A percentile compares a stretch with the other conserved stretches of the same genome.
These are phyloP conservation scores for Chlamydomonas sphaeroides DNA, from an alignment of 139 green algal species.

Conservation along the genomic window DNA sequence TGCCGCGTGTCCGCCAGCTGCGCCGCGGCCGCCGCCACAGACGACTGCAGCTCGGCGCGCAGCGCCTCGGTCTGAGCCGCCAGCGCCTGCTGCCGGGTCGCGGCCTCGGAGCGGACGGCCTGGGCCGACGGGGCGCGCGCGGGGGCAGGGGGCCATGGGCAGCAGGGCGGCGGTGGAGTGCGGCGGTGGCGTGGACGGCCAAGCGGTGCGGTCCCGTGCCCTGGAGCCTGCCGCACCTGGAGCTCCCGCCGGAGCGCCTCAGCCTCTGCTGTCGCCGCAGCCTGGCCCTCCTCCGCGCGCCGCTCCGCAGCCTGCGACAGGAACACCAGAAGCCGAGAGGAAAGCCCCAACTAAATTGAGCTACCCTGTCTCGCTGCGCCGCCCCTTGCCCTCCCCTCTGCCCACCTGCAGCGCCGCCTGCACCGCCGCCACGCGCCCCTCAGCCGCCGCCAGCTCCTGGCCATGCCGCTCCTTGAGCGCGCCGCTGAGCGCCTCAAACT, in stretches of 20 bases:
- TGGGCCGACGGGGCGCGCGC: too few species aligned
- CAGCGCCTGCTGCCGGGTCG: not conserved
- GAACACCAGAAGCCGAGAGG: not conserved
- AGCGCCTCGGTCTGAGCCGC: not conserved
- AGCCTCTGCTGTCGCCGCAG: not conserved
- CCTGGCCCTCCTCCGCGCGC: not conserved
- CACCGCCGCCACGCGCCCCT: not conserved
- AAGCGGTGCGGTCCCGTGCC: too few species aligned
- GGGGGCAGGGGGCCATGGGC: too few species aligned
- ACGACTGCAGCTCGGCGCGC: not conserved
- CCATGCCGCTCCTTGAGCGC: not conserved
- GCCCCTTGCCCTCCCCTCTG: not conserved
- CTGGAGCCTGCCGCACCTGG: too few species aligned
- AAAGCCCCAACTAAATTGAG: too few species aligned
- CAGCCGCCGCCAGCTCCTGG: conserved; percentile 8
- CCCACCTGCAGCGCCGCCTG: not conserved
- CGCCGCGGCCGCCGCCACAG: not conserved
- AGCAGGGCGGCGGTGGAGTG: too few species aligned
- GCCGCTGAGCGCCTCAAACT: not conserved
- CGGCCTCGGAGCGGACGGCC: not conserved
- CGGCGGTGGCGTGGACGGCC: too few species aligned
- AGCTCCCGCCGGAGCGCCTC: conserved; percentile 2
- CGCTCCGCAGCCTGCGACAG: not conserved
- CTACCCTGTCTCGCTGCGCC: too few species aligned
- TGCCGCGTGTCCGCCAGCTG: conserved; percentile 5